A percentile compares a stretch with the other conserved stretches of the same genome.
These are phyloP conservation scores for Phanerochaete carnosa DNA, from an alignment of 768 basidiomycete genomes.

Conservation along the genomic window DNA sequence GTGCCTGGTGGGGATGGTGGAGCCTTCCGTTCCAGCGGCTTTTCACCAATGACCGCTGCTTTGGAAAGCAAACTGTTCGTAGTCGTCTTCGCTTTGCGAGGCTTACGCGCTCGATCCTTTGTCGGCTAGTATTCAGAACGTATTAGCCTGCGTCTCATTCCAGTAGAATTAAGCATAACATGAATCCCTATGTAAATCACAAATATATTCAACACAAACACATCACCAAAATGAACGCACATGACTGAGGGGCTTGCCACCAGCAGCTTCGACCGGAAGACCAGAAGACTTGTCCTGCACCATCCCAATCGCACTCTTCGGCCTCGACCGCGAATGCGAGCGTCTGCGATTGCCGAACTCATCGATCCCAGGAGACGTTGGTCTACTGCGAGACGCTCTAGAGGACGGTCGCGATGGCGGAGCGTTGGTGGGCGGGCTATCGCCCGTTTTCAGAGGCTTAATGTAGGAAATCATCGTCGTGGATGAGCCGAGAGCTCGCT, in stretches of 20 bases:
- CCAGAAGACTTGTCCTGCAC: constrained; percentile 16
- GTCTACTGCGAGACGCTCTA: constrained; percentile 15
- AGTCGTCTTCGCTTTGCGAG: constrained; percentile 43
- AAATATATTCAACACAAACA: constrained; percentile 21
- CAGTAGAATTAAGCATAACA: constrained; percentile 23
- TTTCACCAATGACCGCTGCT: neutral
- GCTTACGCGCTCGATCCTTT: constrained; percentile 68
- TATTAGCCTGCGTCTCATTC: constrained; percentile 14
- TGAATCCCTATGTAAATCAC: constrained; percentile 12
- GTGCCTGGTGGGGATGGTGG: neutral
- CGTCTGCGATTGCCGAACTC: constrained; percentile 36
- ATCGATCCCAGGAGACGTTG: constrained; percentile 26
- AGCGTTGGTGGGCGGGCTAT: constrained; percentile 30
- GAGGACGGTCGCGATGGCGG: constrained; percentile 17
- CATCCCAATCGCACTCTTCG: constrained; percentile 30
- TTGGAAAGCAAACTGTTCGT: neutral
- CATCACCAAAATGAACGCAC: constrained; percentile 79
- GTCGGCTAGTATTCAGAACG: constrained; percentile 53
- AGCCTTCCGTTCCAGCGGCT: neutral
- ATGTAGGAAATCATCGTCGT: constrained; percentile 72
- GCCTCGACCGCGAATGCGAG: constrained; percentile 23
- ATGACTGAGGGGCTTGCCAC: constrained; percentile 71
- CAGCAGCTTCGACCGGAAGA: neutral
- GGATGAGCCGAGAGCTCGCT: constrained; percentile 59
- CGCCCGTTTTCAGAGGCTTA: constrained; percentile 45